Evolutionary conservation across 768 basidiomycete genomes (phyloP), one percentile per base, ranked within the genome.

Genomic region (Amanita muscaria): DNA sequence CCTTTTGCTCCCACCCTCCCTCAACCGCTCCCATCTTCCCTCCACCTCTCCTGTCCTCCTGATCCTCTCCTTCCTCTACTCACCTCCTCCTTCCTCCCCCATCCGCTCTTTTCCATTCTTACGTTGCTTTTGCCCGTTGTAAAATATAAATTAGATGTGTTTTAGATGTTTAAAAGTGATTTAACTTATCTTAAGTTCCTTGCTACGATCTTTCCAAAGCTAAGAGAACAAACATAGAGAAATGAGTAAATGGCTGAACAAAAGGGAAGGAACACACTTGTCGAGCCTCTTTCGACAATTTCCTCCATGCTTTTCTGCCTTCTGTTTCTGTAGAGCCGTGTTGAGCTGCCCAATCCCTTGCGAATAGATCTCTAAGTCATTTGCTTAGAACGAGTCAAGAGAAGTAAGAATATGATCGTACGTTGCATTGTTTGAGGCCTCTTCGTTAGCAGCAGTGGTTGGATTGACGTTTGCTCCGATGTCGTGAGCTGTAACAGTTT

Each of bases 351-450:
- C 38, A 39, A 39, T 39, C 25, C 25, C 23, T 19, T 15, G 38
- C 38, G n/a, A 39, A 39, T 23, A 39, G 25, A 23, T 39, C 38
- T 11, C 38, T 39, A 9, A 39, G 38, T 39, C 27, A 29, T 29
- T 6, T 39, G 14, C 38, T 39, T 39, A 19, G 25, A 23, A 39
- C 22, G 38, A 22, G 22, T 12, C 21, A 39, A 39, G 38, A 39
- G 25, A 24, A 39, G 5, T 23, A 23, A 39, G 25, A 3, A 23
- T 39, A 23, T 4, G 9, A 19, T 23, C 38, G 15, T 39, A 39
- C 23, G 38, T 39, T 39, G 38, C 38, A 39, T 39, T 39, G 38
- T 39, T 39, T 15, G 38, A 23, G 22, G 21, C 38, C 7, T 39
- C 38, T 25, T 25, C 38, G 38, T 23, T 12, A 25, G 22, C 9